phyloP scores from a whole-genome alignment of 164 flowering plant genomes.

The Tetrastigma voinierianum region DNA sequence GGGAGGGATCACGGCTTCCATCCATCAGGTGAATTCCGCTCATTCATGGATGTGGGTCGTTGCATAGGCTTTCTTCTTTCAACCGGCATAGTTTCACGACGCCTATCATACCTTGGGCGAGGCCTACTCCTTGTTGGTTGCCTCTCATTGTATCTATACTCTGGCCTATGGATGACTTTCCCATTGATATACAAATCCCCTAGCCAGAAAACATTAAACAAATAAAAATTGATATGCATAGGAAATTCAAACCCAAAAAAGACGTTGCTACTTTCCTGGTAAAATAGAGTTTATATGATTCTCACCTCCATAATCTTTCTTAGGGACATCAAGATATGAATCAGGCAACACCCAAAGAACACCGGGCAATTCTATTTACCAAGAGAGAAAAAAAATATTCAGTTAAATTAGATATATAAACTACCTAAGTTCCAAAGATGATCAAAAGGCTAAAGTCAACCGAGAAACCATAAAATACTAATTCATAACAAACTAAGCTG shows the following conservation, averaged over 20 bases:
- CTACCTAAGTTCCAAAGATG: not conserved
- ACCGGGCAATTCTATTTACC: slow-evolving; percentile 64
- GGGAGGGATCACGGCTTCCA: slow-evolving; percentile 18
- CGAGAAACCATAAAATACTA: not conserved
- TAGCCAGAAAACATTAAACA: slow-evolving; percentile 12
- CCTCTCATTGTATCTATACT: slow-evolving; percentile 60
- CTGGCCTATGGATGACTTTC: slow-evolving; percentile 91
- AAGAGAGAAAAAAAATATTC: not conserved
- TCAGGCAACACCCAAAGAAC: slow-evolving; percentile 98
- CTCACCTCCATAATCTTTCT: slow-evolving; percentile 98
- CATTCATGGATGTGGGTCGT: slow-evolving; percentile 20
- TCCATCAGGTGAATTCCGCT: slow-evolving; percentile 21
- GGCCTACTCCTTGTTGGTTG: slow-evolving; percentile 59
- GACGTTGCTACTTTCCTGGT: not conserved
- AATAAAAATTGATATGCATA: not conserved
- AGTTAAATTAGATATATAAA: no score
- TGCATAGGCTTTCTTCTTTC: slow-evolving; percentile 56
- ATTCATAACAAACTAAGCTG: not conserved
- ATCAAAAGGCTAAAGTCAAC: not conserved
- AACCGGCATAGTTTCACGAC: slow-evolving; percentile 72
- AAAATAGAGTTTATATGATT: not conserved
- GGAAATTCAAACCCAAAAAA: not conserved
- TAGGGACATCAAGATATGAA: slow-evolving; percentile 95
- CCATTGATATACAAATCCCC: slow-evolving; percentile 93
- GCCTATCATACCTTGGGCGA: slow-evolving; percentile 83